Evolutionary conservation across 352 stramenopile species (phyloP), one percentile per base, ranked within the genome.

Genomic region (Phytophthora sp.): DNA sequence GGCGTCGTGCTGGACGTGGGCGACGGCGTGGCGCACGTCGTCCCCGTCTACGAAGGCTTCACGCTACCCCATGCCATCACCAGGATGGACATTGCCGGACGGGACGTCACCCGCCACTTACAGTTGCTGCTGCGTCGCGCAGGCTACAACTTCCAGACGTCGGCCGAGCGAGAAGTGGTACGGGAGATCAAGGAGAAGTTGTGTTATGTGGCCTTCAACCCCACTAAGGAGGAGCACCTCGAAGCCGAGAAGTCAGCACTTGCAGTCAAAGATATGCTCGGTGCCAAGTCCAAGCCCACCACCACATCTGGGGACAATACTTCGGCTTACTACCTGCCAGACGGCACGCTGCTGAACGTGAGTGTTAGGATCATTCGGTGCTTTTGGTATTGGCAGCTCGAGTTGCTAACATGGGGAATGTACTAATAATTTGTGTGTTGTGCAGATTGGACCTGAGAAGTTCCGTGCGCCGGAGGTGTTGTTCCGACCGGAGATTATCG

Each of bases 141-240:
- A 4, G 91, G 91, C 0, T 94, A 97, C 73, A 86, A 86, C 49
- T 96, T 98, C 65, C 86, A 91, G 63, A 96, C 90, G 21, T 96
- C 89, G 12, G 89, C 91, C 16, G 89, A 98, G 72, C 70, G 77
- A 24, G 90, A 97, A 63, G 89, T 97, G 38, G 87, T 95, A 46
- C 73, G 88, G 12, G 84, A 96, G 64, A 95, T 96, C 66, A 96
- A 96, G 64, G 89, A 96, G 62, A 92, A 92, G 55, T 80, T 93
- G 20, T 95, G 77, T 63, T 93, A 92, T 67, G 86, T 94, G 18
- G 88, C 86, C 29, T 90, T 96, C 63, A 93, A 96, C 62, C 83
- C 82, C 30, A 78, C 80, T 24, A 93, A 92, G 57, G 88, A 96
- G 49, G 85, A 93, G 67, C 84, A 92, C 64, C 71, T 93, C 13